Evolutionary conservation across 208 protist genomes (phyloP), one percentile per base, ranked within the genome.

Genomic region (Acanthamoeba pearcei): DNA sequence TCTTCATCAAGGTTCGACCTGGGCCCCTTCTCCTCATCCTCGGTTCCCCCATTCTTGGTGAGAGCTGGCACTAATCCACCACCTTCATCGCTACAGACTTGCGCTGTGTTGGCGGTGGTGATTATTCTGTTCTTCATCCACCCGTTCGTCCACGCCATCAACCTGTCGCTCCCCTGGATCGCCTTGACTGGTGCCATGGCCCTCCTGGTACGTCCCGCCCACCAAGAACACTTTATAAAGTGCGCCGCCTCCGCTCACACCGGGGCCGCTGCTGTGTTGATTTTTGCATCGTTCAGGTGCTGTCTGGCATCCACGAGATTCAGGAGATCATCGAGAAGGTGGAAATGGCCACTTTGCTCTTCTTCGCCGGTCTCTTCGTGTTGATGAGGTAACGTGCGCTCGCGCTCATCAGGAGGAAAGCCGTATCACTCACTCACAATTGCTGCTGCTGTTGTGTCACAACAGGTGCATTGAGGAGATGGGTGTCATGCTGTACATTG

Each of bases 281-380:
- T 46, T 3, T 46, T 46, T 46, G 42, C 42, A 46, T 46, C 42
- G 42, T 46, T 46, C 42, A 46, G 42, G 42, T 46, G 8, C 49
- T 46, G 9, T 29, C 29, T n/a, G 72, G 72, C 29, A 27, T 29
- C 5, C 12, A 80, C 8, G 49, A 80, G 9, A 49, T 80, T n/a
- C 72, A 80, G 6, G 72, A 80, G 32, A 80, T 80, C 72, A 32
- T 80, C 5, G 72, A 80, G 49, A 80, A 80, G 49, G 95, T 97
- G 3, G 96, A 97, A 66, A 96, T 95, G 95, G 12, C 60, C 53
- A 97, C 96, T 42, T 74, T 97, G 35, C 32, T 97, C 32, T 97
- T 97, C 85, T 97, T 97, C 85, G 95, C 89, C 8, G 74, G 74
- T 22, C 82, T 97, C 6, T 97, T 97, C 62, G 92, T 97, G 35